Base-by-base conservation (phyloP, 352 stramenopile species). In the Globisporangium ultimum region DNA sequence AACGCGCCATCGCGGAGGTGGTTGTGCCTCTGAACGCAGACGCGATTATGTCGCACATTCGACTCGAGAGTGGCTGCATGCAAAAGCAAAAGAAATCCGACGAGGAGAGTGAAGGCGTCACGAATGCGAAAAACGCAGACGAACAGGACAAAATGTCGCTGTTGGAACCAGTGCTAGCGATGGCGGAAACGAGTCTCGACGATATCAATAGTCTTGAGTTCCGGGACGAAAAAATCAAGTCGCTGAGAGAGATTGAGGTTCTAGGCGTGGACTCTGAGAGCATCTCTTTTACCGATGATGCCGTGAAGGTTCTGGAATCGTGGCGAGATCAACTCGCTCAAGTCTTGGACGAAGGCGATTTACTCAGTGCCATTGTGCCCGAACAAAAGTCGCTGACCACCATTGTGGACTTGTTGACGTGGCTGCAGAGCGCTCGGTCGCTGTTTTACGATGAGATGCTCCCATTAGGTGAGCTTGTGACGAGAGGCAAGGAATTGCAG, bases 391-490 rank as follows among this genome's bases (percentile, higher is more conserved):
- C 62, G 10, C 54, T 92, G 15, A 51, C 32, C 11, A 59, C 78
- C 14, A 71, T 88, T n/a, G 56, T 87, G 53, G 76, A 84, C 46
- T 58, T 91, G 45, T 60, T 95, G 13, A 72, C 87, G 50, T 95
- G 87, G 87, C 74, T 93, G 22, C 77, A 92, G 57, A 80, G 70
- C 40, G 76, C 84, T 46, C 72, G 84, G 7, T 91, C 80, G 0
- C 76, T 93, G 41, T 91, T 95, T 54, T 91, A 93, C 53, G 82
- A 92, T 43, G 81, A 93, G 32, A 63, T 72, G 55, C 70, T 91
- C 10, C 76, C 85, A 21, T 63, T 92, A 8, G 70, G 78, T 20
- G 66, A 87, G 45, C 70, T 94, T 17, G 82, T 93, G 14, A 59
- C 49, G 0, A 82, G 71, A 17, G 87, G 87, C 6, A 61, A 69